These are phyloP conservation scores for Opeltia flavorubescens DNA, from an alignment of 495 filamentous ascomycete genomes.

Conservation along the genomic window DNA sequence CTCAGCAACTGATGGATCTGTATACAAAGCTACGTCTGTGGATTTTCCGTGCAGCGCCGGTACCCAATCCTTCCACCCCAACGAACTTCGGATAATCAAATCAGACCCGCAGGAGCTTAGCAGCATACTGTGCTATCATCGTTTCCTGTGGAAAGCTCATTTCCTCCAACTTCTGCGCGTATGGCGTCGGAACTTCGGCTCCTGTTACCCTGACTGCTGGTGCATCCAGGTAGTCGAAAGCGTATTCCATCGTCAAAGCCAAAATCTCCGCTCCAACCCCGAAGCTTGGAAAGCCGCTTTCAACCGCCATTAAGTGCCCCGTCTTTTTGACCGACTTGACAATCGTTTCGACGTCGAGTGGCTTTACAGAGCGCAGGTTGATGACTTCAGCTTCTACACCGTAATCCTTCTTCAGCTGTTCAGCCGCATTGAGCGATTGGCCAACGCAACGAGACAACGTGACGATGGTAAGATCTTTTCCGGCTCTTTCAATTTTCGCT, in stretches of 20 bases:
- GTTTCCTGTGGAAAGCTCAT: constrained; percentile 83
- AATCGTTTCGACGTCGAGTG: constrained; percentile 87
- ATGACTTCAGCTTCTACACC: constrained; percentile 93
- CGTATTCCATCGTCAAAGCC: constrained; percentile 91
- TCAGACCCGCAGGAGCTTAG: constrained; percentile 61
- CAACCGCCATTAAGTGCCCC: constrained; percentile 75
- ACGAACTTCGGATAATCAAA: not conserved
- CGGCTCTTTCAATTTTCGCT: constrained; percentile 93
- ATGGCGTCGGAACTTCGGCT: constrained; percentile 91
- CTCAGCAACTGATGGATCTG: too few relatives aligned
- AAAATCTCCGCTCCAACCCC: constrained; percentile 87
- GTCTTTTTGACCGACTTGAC: constrained; percentile 98
- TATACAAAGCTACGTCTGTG: not conserved
- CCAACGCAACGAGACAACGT: constrained; percentile 90
- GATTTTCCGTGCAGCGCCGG: not conserved
- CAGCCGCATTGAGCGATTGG: constrained; percentile 76
- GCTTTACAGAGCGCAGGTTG: constrained; percentile 95
- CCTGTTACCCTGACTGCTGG: constrained; percentile 88
- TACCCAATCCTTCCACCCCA: not conserved
- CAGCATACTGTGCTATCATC: constrained; percentile 68
- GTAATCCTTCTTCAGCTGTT: constrained; percentile 85
- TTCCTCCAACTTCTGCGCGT: constrained; percentile 74
- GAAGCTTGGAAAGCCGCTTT: constrained; percentile 91
- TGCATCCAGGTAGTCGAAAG: constrained; percentile 90
- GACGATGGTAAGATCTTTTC: constrained; percentile 92